Percentiles rank a stretch among this genome's conserved stretches.
phyloP scores from a whole-genome alignment of 2,329 filamentous ascomycete genomes.

The Cadophora sp. region DNA sequence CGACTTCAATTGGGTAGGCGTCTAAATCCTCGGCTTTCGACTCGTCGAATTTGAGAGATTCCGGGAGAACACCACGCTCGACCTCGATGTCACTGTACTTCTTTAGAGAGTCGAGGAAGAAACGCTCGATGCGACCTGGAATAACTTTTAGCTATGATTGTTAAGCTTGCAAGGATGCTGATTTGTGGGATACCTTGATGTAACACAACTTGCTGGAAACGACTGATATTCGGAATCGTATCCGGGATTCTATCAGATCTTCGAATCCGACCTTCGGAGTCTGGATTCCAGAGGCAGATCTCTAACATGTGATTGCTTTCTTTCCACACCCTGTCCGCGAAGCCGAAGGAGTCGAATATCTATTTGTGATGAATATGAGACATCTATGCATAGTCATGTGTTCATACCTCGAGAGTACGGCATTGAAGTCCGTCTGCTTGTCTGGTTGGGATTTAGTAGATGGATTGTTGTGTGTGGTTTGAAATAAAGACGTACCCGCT shows the following conservation, averaged over 20 bases:
- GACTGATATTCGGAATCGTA: constrained; percentile 64
- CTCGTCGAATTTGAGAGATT: constrained; percentile 60
- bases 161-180: background rate
- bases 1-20: constrained; percentile 67
- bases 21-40: constrained; percentile 53
- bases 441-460: constrained; percentile 44
- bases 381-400: constrained; percentile 55
- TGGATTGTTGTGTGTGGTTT: background rate
- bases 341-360: constrained; percentile 76
- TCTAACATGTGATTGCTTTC: constrained; percentile 75
- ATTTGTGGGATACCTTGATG: constrained; percentile 62
- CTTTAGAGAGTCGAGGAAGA: constrained; percentile 67
- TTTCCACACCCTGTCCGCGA: constrained; percentile 68
- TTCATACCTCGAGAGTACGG: constrained; percentile 64
- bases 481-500: constrained; percentile 28
- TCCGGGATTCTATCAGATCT: constrained; percentile 68
- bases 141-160: background rate
- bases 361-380: constrained; percentile 56
- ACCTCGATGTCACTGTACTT: constrained; percentile 60
- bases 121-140: constrained; percentile 63
- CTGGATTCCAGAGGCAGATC: constrained; percentile 68
- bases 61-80: constrained; percentile 66
- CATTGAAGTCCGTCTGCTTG: constrained; percentile 70
- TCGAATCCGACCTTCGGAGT: constrained; percentile 60
- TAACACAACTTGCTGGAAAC: constrained; percentile 70